These are phyloP conservation scores for Sporothrix dimorphospora DNA, from an alignment of 2,329 filamentous ascomycete species.

Conservation along the genomic window DNA sequence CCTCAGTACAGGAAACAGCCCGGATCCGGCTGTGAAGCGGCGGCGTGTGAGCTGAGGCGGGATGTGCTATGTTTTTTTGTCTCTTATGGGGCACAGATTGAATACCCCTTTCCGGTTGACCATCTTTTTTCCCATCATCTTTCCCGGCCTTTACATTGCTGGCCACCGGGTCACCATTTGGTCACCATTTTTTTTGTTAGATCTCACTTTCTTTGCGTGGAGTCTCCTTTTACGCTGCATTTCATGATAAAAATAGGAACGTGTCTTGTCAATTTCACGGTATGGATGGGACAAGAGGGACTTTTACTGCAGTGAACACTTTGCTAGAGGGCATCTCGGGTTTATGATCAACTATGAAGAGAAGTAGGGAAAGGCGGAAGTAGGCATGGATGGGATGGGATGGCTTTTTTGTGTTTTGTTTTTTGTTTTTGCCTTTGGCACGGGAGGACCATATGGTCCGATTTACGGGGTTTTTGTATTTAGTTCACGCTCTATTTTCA, in stretches of 20 bases:
- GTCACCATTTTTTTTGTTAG: background rate
- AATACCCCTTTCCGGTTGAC: background rate
- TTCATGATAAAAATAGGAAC: background rate
- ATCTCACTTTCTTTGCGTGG: background rate
- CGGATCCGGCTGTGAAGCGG: constrained; percentile 20
- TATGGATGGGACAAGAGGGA: background rate
- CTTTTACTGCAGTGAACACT: background rate
- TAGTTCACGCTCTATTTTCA: background rate
- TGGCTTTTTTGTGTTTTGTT: background rate
- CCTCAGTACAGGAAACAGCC: constrained; percentile 22
- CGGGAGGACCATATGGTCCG: background rate
- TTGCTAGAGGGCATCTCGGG: background rate
- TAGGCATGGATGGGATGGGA: background rate
- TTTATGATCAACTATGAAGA: background rate
- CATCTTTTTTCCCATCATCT: too few relatives aligned
- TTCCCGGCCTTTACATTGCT: background rate
- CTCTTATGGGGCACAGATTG: background rate
- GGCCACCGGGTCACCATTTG: background rate
- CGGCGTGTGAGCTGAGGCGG: constrained; percentile 20
- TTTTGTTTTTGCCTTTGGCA: background rate
- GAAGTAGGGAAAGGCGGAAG: background rate
- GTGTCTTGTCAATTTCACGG: background rate
- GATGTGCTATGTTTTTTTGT: background rate
- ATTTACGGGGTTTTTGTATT: background rate
- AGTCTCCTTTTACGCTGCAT: background rate